Conservation (phyloP, 2,329 filamentous ascomycete species). For the Epichloe gansuensis region DNA sequence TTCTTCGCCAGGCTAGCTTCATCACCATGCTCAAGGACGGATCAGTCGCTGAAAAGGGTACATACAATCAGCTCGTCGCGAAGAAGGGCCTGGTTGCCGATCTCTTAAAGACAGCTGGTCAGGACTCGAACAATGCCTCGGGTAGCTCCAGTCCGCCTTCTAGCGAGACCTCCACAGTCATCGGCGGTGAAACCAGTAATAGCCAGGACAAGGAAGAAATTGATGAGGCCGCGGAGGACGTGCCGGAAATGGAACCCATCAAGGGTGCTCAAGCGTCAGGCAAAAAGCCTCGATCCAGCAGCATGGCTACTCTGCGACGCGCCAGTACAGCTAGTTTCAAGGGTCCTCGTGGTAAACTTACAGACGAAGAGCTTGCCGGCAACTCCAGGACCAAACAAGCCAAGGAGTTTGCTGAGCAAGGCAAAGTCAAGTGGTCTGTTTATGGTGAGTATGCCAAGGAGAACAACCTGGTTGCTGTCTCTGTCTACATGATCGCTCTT, state of each 20-base stretch:
- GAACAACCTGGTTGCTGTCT: conserved; percentile 76
- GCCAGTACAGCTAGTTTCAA: conserved; percentile 86
- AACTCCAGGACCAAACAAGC: conserved; percentile 67
- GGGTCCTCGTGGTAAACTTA: conserved; percentile 70
- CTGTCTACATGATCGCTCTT: conserved; percentile 64
- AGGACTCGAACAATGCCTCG: conserved; percentile 33
- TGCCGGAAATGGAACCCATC: conserved; percentile 67
- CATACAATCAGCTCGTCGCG: conserved; percentile 79
- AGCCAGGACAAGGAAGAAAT: conserved; percentile 51
- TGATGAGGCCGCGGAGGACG: conserved; percentile 64
- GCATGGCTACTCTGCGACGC: conserved; percentile 69
- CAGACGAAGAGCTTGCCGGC: conserved; percentile 66
- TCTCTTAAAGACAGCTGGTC: conserved; percentile 64
- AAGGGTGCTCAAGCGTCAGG: conserved; percentile 36
- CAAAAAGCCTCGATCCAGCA: conserved; percentile 49
- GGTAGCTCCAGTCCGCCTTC: conserved; percentile 31
- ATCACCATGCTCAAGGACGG: conserved; percentile 77
- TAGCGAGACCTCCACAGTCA: conserved; percentile 46
- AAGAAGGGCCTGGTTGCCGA: conserved; percentile 87
- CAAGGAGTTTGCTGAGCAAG: conserved; percentile 84
- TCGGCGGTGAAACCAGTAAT: conserved; percentile 32
- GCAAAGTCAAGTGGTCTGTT: conserved; percentile 92
- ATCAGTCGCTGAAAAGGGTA: conserved; percentile 73
- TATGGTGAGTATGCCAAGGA: conserved; percentile 92
- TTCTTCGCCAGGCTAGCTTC: conserved; percentile 78